Evolutionary conservation across 805 yeast genomes (phyloP), one percentile per base, ranked within the genome.

Genomic region (Candida vartiovaarae): DNA sequence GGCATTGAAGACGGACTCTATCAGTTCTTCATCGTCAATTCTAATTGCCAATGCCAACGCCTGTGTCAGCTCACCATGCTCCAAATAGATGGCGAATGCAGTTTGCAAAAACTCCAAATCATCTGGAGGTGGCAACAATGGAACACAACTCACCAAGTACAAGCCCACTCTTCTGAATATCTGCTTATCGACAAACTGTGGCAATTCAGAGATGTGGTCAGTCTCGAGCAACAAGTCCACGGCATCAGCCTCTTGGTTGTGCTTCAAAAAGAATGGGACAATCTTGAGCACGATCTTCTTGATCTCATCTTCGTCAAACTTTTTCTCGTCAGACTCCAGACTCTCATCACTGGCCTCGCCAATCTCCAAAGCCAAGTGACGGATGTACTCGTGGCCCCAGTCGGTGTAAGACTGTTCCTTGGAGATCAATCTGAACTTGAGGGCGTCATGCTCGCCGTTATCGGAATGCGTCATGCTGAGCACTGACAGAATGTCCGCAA

Each of bases 311-410:
- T 61, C 62, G 15, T 64, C 56, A 41, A 64, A 65, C 39, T 45
- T 39, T 8, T 53, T 40, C 4, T 44, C 45, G 5, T 41, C 50
- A 27, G 32, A 42, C 47, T 9, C 42, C 46, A 33, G 54, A 50
- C 36, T 46, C 57, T 74, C 80, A 53, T 78, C 82, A 63, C 80
- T 85, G 42, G 84, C 85, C 59, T 84, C 91, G 47, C 99, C 98
- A 55, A 93, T 87, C 66, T 93, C 97, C 48, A 93, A 70, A 3
- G 99, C 95, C 57, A 93, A 73, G 67, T 93, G 98, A 61, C 99
- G 89, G 57, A 91, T 79, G 63, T 93, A 93, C 66, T 93, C 99
- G 63, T 93, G 98, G 37, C 99, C 99, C 99, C 99, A 93, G 56
- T 81, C 84, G 41, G 82, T 81, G 48, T 85, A 75, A 40, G 79